Evolutionary conservation across 164 flowering plant genomes (phyloP).

Genomic region (Vitis rupestris): DNA sequence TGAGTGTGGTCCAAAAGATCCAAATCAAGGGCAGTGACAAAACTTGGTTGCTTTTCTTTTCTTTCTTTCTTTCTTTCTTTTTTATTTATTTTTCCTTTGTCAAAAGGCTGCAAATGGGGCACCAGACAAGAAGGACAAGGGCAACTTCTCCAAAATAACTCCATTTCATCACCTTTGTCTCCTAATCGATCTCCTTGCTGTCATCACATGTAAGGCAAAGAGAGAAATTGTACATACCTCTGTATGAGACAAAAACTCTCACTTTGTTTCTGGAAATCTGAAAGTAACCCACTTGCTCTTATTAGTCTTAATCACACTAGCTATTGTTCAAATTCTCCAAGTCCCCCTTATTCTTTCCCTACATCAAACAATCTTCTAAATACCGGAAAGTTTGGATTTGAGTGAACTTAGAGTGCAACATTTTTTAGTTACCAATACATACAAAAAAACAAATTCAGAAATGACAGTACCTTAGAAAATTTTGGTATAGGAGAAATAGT

Average conservation of each 20-base stretch:
- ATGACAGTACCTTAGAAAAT: too few relatives aligned
- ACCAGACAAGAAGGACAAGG: slow-evolving; percentile 12
- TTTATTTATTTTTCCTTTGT: slow-evolving; percentile 5
- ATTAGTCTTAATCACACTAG: neutral
- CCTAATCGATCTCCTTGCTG: neutral
- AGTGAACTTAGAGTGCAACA: too few relatives aligned
- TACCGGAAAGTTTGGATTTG: too few relatives aligned
- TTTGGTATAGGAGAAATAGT: neutral
- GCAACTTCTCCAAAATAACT: slow-evolving; percentile 12
- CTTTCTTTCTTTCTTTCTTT: too few relatives aligned
- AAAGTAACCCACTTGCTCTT: neutral
- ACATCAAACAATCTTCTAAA: too few relatives aligned
- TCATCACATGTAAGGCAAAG: slow-evolving; percentile 19
- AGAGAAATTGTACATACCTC: slow-evolving; percentile 12
- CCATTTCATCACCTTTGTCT: neutral
- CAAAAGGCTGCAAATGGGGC: slow-evolving; percentile 23
- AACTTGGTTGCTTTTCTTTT: neutral
- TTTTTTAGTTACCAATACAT: too few relatives aligned
- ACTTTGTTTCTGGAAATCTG: neutral
- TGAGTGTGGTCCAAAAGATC: slow-evolving; percentile 12
- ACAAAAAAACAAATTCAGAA: too few relatives aligned
- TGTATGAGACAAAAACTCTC: slow-evolving; percentile 6
- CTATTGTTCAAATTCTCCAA: too few relatives aligned
- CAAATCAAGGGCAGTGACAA: slow-evolving; percentile 11
- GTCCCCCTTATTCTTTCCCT: too few relatives aligned